Conservation (phyloP, 768 basidiomycete species). For the Phanerochaete carnosa region DNA sequence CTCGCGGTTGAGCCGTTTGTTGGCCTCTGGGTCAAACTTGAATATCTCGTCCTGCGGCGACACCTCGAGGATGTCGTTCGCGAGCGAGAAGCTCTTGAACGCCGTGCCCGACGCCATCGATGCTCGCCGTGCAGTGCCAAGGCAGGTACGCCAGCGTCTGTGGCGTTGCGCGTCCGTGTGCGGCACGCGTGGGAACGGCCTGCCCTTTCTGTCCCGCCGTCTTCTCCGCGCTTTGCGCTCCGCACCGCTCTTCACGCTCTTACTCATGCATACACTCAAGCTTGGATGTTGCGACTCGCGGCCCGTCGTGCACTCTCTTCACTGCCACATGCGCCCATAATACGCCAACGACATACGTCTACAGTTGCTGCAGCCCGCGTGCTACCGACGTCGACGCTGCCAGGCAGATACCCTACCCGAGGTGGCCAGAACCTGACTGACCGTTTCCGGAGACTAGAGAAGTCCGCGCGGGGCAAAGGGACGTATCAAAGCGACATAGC, state of each 20-base stretch:
- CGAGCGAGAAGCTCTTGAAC: constrained; percentile 67
- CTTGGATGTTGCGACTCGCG: constrained; percentile 7
- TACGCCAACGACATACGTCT: background rate
- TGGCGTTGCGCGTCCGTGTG: constrained; percentile 1
- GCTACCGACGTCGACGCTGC: background rate
- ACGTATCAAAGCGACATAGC: constrained; percentile 27
- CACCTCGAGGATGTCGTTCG: constrained; percentile 68
- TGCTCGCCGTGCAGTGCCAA: constrained; percentile 1
- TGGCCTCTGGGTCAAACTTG: constrained; percentile 65
- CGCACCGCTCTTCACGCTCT: background rate
- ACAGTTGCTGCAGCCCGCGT: background rate
- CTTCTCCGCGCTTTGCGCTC: background rate
- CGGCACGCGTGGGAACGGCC: constrained; percentile 1
- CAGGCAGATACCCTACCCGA: constrained; percentile 24
- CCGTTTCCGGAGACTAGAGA: constrained; percentile 56
- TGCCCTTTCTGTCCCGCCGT: background rate
- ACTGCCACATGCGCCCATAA: background rate
- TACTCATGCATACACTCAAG: constrained; percentile 7
- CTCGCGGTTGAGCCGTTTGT: constrained; percentile 62
- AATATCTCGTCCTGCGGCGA: constrained; percentile 80
- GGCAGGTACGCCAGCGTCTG: background rate
- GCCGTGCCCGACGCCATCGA: constrained; percentile 49
- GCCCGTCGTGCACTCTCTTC: background rate
- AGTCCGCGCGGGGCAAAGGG: constrained; percentile 43
- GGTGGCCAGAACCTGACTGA: constrained; percentile 62